Evolutionary conservation across 2,329 filamentous ascomycete genomes (phyloP).

Genomic region (Chaetothyriales sp.): DNA sequence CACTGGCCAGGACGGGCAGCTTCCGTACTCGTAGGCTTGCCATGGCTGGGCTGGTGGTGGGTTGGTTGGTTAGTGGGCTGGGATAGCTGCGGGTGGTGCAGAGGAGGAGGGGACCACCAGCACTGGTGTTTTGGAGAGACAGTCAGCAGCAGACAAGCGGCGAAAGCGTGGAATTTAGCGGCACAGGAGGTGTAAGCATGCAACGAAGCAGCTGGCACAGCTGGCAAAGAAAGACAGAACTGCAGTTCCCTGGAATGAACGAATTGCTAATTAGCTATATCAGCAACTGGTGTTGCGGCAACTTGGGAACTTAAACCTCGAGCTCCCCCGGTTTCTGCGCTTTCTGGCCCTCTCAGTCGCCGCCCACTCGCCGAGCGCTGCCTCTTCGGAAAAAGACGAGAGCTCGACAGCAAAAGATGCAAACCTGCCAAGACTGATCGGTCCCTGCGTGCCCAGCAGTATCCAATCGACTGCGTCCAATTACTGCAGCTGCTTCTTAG

Average conservation of each 20-base stretch:
- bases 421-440: not conserved
- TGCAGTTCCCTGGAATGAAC: not conserved
- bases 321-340: not conserved
- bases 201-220: not conserved
- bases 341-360: not conserved
- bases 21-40: slow-evolving; percentile 13
- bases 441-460: too few relatives aligned
- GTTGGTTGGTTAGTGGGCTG: slow-evolving; percentile 1
- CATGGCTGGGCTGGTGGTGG: slow-evolving; percentile 7
- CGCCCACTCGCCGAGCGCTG: not conserved
- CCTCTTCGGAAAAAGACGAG: not conserved
- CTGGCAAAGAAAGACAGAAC: not conserved
- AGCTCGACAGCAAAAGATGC: not conserved
- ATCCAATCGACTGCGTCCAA: not conserved
- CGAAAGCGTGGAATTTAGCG: not conserved
- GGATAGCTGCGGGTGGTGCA: too few relatives aligned
- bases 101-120: not conserved
- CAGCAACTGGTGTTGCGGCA: not conserved
- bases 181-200: not conserved
- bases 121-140: not conserved
- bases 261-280: not conserved
- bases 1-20: slow-evolving; percentile 11
- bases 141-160: not conserved
- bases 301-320: not conserved
- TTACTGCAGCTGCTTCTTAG: not conserved